Conservation (phyloP, 345 rosid genomes). For the Lepidium aucheri region DNA sequence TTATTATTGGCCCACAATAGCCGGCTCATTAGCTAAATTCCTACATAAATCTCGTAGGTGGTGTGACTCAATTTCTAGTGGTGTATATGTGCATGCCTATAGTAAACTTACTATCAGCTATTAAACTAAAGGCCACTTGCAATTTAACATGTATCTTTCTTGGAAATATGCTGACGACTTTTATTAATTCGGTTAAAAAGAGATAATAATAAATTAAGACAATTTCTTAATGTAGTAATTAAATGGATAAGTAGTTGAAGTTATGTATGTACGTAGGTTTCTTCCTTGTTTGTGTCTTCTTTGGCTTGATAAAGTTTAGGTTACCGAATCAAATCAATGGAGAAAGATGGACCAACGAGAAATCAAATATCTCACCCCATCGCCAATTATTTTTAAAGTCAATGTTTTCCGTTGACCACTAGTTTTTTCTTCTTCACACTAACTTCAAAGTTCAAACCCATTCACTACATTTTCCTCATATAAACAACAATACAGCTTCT, state of each 20-base stretch:
- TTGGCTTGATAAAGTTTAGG: conserved; percentile 9
- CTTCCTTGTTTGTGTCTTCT: conserved; percentile 10
- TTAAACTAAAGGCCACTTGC: background rate
- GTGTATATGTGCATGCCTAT: no score
- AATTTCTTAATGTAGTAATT: background rate
- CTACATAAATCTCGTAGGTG: background rate
- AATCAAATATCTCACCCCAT: conserved; percentile 6
- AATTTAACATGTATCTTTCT: background rate
- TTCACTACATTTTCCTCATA: no score
- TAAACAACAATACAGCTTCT: no score
- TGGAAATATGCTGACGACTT: background rate
- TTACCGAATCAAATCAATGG: conserved; percentile 1
- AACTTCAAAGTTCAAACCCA: no score
- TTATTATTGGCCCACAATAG: background rate
- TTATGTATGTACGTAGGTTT: background rate
- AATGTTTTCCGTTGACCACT: no score
- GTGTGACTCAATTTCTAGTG: no score
- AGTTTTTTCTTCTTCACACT: no score
- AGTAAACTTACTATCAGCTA: no score
- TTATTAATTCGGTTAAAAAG: background rate
- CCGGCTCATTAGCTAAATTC: no score
- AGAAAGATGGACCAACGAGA: background rate
- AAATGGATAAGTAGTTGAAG: background rate
- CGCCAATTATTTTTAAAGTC: no score
- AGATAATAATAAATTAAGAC: background rate